Evolutionary conservation across 202 grass and related monocot species (phyloP), one percentile per base, ranked within the genome.

Genomic region (Setaria italica): DNA sequence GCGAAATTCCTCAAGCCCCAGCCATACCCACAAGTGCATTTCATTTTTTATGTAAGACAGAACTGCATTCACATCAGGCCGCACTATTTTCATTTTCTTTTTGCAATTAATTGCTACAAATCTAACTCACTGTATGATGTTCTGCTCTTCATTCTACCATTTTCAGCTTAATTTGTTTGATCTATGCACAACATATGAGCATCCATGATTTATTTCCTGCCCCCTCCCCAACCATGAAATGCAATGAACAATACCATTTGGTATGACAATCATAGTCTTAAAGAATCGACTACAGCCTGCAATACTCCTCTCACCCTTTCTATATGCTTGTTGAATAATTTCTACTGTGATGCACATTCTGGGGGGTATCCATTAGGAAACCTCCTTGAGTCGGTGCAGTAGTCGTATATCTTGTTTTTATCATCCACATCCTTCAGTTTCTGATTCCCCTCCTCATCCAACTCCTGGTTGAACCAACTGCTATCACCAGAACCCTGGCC

Each of bases 381-480:
- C 65, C 89, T 82, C 11, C 45, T 82, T 11, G 84, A 69, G 80
- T 94, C 92, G 4, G 56, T 80, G 78, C 92, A 92, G 72, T 94
- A 94, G 43, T 94, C 74, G 53, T 94, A 94, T 46, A 94, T 84
- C 85, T 85, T 90, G 66, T 89, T 49, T 5, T 74, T 83, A 5
- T 29, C 54, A 41, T 88, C 51, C 6, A 90, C 78, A 14, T 81
- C 71, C 3, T 82, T 87, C 62, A 94, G 54, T 84, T 76, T 32
- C 25, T 70, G 50, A 48, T 63, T 20, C 34, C 70, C 80, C 7
- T 13, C 12, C 19, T 70, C 54, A 64, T 88, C 57, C 65, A 85
- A 49, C 47, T 41, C 66, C 71, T 90, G 78, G 67, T 43, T 54
- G 15, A 84, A 90, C 88, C 88, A 93, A 11, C 72, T 62, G 29